Evolutionary conservation across 768 basidiomycete genomes (phyloP).

Genomic region (Lentinula edodes): DNA sequence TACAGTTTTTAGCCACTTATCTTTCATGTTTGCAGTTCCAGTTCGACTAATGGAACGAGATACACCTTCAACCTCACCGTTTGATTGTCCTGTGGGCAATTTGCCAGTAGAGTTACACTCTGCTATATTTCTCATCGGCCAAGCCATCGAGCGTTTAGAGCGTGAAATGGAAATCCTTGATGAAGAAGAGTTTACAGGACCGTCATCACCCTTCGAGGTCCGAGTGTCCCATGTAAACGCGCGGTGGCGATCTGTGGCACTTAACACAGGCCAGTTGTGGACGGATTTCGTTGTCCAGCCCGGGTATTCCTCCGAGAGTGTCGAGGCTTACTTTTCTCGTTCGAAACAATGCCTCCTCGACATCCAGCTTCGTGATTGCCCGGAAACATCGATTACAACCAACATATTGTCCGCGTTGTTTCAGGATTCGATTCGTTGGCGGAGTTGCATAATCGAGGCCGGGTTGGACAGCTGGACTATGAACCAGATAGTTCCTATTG

Average conservation of each 20-base stretch:
- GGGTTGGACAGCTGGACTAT: constrained; percentile 9
- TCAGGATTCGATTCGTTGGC: constrained; percentile 4
- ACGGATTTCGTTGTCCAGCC: constrained; percentile 24
- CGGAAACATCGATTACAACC: neutral
- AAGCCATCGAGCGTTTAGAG: constrained; percentile 5
- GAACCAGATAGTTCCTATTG: neutral
- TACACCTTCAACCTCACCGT: no score
- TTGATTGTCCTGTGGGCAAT: constrained; percentile 10
- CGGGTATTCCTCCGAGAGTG: constrained; percentile 12
- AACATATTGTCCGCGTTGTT: neutral
- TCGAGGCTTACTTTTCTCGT: constrained; percentile 27
- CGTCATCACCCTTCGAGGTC: constrained; percentile 28
- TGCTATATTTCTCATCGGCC: constrained; percentile 24
- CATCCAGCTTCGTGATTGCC: constrained; percentile 21
- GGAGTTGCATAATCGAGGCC: constrained; percentile 20
- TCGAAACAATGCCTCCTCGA: constrained; percentile 26
- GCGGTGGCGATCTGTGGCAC: constrained; percentile 32
- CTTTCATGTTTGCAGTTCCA: no score
- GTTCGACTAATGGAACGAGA: no score
- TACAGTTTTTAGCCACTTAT: no score
- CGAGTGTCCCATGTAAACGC: constrained; percentile 33
- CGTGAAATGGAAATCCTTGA: constrained; percentile 2
- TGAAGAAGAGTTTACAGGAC: neutral
- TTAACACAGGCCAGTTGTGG: constrained; percentile 26
- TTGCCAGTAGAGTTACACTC: constrained; percentile 29